Evolutionary conservation across 2,329 filamentous ascomycete genomes (phyloP).

Genomic region (Colletotrichum graminicola): DNA sequence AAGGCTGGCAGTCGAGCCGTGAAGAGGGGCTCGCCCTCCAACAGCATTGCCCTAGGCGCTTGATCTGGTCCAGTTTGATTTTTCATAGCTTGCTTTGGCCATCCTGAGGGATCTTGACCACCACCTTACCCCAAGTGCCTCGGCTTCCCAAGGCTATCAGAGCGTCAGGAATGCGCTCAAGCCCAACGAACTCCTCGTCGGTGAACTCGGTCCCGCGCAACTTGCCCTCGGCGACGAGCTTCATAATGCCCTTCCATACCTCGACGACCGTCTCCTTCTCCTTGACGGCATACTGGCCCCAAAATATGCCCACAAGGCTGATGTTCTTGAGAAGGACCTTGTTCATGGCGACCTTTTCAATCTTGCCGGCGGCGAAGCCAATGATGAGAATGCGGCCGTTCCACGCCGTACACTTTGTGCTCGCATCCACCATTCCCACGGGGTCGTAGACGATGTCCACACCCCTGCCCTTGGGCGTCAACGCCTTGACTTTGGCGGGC

Average conservation of each 20-base stretch:
- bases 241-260: constrained; percentile 88
- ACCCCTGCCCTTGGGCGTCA: constrained; percentile 78
- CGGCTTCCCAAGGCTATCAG: constrained; percentile 82
- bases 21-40: background rate
- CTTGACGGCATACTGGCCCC: constrained; percentile 84
- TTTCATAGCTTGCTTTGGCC: constrained; percentile 69
- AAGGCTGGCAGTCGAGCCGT: background rate
- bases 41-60: background rate
- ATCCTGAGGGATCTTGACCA: constrained; percentile 83
- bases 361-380: constrained; percentile 76
- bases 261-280: constrained; percentile 76
- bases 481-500: constrained; percentile 77
- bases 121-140: constrained; percentile 96
- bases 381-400: constrained; percentile 90
- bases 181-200: constrained; percentile 83
- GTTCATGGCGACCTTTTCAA: constrained; percentile 94
- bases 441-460: constrained; percentile 97
- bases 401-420: constrained; percentile 93
- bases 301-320: constrained; percentile 88
- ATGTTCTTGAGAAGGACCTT: constrained; percentile 95
- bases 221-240: constrained; percentile 81
- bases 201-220: constrained; percentile 86
- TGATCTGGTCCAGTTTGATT: background rate
- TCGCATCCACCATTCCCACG: constrained; percentile 88
- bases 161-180: constrained; percentile 83